Evolutionary conservation across 108 stramenopile genomes (phyloP).

Genomic region (Skeletonema tropicum): DNA sequence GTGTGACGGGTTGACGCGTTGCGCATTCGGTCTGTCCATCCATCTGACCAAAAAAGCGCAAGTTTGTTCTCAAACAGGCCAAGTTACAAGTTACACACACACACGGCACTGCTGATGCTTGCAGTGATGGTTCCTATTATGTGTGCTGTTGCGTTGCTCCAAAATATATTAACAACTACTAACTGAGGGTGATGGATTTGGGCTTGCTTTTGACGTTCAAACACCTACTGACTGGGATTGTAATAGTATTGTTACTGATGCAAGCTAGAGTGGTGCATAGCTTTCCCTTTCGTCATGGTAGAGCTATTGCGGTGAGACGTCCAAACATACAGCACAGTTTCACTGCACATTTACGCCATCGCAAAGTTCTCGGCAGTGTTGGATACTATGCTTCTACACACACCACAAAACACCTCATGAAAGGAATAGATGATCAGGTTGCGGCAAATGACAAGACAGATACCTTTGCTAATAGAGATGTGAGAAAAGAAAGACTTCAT

Average conservation of each 20-base stretch:
- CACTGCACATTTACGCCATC: not conserved
- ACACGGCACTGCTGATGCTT: too few relatives aligned
- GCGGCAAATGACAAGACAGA: not conserved
- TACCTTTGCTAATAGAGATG: constrained; percentile 12
- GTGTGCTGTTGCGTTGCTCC: too few relatives aligned
- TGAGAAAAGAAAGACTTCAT: constrained; percentile 47
- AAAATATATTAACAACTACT: too few relatives aligned
- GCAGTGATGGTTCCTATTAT: too few relatives aligned
- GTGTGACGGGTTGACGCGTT: too few relatives aligned
- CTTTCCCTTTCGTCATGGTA: not conserved
- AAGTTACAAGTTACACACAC: too few relatives aligned
- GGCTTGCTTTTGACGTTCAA: not conserved
- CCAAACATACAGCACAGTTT: not conserved
- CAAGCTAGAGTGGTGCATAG: not conserved
- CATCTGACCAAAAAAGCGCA: too few relatives aligned
- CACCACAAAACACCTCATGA: not conserved
- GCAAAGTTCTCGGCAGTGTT: not conserved
- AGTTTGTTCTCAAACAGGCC: too few relatives aligned
- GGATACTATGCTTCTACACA: not conserved
- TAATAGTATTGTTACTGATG: not conserved
- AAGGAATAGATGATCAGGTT: constrained; percentile 8
- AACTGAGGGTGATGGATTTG: not conserved
- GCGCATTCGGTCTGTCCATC: too few relatives aligned
- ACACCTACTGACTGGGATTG: not conserved
- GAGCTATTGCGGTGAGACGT: not conserved